A percentile compares a stretch with the other conserved stretches of the same genome.
Evolutionary conservation across 441 rosid genomes (phyloP).

Genomic region (Pelargonium citronellum): DNA sequence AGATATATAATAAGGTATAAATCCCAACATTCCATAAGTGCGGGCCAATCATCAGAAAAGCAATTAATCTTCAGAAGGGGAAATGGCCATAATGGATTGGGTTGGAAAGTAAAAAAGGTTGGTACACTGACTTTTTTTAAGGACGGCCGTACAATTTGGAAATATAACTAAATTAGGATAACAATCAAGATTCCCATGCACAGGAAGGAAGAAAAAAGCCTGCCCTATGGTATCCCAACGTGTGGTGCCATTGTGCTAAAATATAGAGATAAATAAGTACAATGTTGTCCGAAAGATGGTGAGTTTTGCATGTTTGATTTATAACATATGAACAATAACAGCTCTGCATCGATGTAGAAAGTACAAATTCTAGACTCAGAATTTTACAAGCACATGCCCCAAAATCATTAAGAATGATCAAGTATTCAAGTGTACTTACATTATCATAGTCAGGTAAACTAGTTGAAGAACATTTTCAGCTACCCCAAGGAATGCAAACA

Average conservation of each 20-base stretch:
- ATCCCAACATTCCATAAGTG: too few species aligned
- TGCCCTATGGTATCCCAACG: neutral
- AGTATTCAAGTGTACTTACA: neutral
- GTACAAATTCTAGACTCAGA: neutral
- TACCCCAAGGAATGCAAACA: neutral
- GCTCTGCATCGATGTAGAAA: neutral
- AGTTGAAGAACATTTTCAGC: neutral
- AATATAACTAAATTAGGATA: neutral
- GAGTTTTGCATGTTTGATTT: too few species aligned
- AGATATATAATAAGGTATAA: too few species aligned
- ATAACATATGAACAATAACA: neutral
- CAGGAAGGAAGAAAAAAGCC: neutral
- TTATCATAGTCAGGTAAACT: too few species aligned
- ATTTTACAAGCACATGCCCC: neutral
- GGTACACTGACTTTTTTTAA: too few species aligned
- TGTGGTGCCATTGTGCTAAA: neutral
- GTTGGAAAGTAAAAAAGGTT: too few species aligned
- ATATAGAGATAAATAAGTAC: neutral
- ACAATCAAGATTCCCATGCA: neutral
- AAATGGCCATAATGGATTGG: too few species aligned
- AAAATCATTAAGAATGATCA: neutral
- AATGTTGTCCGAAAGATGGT: neutral
- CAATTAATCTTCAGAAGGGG: too few species aligned
- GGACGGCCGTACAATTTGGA: too few species aligned
- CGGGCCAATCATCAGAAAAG: too few species aligned